phyloP scores from a whole-genome alignment of 768 basidiomycete species.

The Neoboletus subvelutipes region DNA sequence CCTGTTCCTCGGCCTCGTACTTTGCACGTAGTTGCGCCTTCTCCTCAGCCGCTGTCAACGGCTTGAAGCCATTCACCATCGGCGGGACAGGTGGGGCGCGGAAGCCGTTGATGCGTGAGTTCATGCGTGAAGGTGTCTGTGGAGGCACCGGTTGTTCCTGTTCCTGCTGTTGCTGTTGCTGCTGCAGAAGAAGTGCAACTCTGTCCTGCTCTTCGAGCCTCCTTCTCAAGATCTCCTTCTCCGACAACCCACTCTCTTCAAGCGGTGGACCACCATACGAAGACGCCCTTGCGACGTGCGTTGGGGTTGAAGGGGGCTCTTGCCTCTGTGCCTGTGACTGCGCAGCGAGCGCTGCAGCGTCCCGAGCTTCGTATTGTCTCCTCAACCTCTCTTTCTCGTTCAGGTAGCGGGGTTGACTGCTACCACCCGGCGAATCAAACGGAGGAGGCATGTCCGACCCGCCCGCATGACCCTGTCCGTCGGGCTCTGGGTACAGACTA shows the following conservation, averaged over 20 bases:
- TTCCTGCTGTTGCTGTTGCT: slow-evolving; percentile 19
- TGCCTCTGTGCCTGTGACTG: slow-evolving; percentile 17
- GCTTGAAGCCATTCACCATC: slow-evolving; percentile 23
- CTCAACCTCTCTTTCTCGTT: slow-evolving; percentile 72
- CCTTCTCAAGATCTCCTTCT: slow-evolving; percentile 59
- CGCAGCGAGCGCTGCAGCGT: slow-evolving; percentile 48
- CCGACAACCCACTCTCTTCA: slow-evolving; percentile 34
- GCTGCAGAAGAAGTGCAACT: slow-evolving; percentile 30
- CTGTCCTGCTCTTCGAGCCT: slow-evolving; percentile 58
- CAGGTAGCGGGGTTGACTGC: slow-evolving; percentile 38
- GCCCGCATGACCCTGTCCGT: slow-evolving; percentile 24
- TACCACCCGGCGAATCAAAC: slow-evolving; percentile 43
- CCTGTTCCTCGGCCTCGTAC: slow-evolving; percentile 56
- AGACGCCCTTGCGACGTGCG: slow-evolving; percentile 20
- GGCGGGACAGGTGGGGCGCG: slow-evolving; percentile 35
- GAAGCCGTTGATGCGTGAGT: slow-evolving; percentile 25
- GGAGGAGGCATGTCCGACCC: slow-evolving; percentile 50
- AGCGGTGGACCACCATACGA: slow-evolving; percentile 23
- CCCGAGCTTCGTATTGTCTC: slow-evolving; percentile 62
- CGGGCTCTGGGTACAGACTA: slow-evolving; percentile 50
- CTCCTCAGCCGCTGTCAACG: slow-evolving; percentile 74
- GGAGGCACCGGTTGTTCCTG: slow-evolving; percentile 10
- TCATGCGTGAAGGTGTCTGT: slow-evolving; percentile 28
- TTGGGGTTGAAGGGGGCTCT: slow-evolving; percentile 17
- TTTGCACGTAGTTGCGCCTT: slow-evolving; percentile 67